Percentiles rank a stretch among this genome's conserved stretches.
These are phyloP conservation scores for Sherardia arvensis DNA, from an alignment of 257 asterid species.

Conservation along the genomic window DNA sequence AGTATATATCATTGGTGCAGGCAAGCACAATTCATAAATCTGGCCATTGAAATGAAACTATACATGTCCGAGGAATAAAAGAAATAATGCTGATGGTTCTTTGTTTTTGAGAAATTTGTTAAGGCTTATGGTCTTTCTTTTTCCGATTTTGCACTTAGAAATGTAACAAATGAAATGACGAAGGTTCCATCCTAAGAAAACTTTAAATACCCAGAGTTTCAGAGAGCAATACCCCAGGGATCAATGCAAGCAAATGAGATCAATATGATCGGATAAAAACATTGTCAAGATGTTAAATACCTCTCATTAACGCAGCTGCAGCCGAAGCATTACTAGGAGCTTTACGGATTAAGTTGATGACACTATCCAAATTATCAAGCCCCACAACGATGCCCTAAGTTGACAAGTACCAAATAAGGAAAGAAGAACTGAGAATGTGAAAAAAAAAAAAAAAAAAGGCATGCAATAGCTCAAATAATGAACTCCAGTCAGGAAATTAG, in stretches of 20 bases:
- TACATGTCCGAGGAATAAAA: not conserved
- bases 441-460: not conserved
- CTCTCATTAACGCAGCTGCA: slow-evolving; percentile 53
- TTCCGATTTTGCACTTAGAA: not conserved
- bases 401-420: slow-evolving; percentile 17
- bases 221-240: not conserved
- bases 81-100: not conserved
- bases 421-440: not conserved
- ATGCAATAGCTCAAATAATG: not conserved
- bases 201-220: not conserved
- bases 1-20: not conserved
- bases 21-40: not conserved
- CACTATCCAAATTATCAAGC: slow-evolving; percentile 77
- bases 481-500: slow-evolving; percentile 1
- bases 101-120: not conserved
- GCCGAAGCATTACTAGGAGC: slow-evolving; percentile 69
- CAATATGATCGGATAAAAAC: not conserved
- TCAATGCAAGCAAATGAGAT: not conserved
- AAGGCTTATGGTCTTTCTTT: not conserved
- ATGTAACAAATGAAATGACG: not conserved
- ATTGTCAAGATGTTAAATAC: slow-evolving; percentile 28
- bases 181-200: no score
- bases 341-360: slow-evolving; percentile 56
- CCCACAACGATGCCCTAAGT: slow-evolving; percentile 73
- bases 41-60: no score